Evolutionary conservation across 768 basidiomycete genomes (phyloP).

Genomic region (Boletellus ananas): DNA sequence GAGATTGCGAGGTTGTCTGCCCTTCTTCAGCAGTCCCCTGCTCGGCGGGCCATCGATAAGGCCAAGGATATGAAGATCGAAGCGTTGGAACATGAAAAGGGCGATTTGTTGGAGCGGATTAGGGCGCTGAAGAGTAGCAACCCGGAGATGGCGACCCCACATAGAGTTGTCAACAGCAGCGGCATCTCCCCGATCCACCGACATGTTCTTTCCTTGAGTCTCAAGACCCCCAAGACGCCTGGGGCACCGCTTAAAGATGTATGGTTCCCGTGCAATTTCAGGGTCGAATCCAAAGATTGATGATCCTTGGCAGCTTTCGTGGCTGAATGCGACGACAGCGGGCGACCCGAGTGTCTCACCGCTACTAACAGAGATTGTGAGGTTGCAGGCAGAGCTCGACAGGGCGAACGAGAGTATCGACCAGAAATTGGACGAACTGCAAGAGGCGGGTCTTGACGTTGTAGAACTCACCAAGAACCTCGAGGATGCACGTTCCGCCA

Average conservation of each 20-base stretch:
- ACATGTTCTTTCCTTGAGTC: conserved; percentile 63
- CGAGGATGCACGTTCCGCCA: conserved; percentile 62
- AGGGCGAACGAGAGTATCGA: conserved; percentile 82
- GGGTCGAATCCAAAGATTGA: conserved; percentile 5
- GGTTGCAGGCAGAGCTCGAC: conserved; percentile 72
- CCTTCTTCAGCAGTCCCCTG: conserved; percentile 66
- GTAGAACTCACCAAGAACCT: conserved; percentile 68
- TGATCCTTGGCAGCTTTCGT: conserved; percentile 52
- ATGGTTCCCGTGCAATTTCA: conserved; percentile 23
- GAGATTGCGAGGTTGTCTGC: conserved; percentile 72
- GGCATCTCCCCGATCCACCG: conserved; percentile 77
- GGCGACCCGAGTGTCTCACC: conserved; percentile 55
- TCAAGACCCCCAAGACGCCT: conserved; percentile 71
- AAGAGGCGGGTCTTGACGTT: conserved; percentile 73
- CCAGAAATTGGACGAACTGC: conserved; percentile 81
- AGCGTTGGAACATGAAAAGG: conserved; percentile 71
- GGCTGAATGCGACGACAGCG: conserved; percentile 59
- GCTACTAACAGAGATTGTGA: conserved; percentile 65
- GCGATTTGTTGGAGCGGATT: conserved; percentile 71
- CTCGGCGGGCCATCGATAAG: conserved; percentile 71
- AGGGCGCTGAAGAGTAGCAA: conserved; percentile 51
- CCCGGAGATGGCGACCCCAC: conserved; percentile 55
- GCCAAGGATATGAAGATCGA: conserved; percentile 75
- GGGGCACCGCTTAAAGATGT: conserved; percentile 78
- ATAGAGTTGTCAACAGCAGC: conserved; percentile 49